A percentile compares a stretch with the other conserved stretches of the same genome.
phyloP scores from a whole-genome alignment of 129 eudicot genomes.

The Cynara cardunculus region DNA sequence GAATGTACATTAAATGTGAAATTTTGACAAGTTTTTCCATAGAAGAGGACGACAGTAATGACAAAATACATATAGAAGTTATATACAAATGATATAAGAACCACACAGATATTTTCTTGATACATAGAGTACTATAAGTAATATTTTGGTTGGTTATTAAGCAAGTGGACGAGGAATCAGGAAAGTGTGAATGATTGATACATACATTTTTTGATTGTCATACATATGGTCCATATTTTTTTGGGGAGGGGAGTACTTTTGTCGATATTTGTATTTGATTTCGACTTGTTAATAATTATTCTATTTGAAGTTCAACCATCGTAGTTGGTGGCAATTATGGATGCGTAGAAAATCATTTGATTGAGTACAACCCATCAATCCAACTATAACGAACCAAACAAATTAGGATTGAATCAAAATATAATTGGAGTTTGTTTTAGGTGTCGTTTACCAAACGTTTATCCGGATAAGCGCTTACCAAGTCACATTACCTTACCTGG shows the following conservation, averaged over 20 bases:
- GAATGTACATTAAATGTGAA: background rate
- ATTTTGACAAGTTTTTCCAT: background rate
- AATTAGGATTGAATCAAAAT: background rate
- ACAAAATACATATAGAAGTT: background rate
- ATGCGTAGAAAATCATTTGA: background rate
- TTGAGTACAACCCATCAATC: too few relatives aligned
- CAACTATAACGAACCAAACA: background rate
- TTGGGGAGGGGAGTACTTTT: background rate
- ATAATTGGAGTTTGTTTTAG: too few relatives aligned
- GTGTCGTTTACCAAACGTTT: too few relatives aligned
- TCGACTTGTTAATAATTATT: background rate
- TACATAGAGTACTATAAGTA: background rate
- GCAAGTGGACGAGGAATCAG: background rate
- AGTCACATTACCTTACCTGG: too few relatives aligned
- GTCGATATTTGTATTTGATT: background rate
- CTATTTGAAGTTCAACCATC: background rate
- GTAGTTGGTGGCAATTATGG: background rate
- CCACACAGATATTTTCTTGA: background rate
- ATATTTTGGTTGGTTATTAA: background rate
- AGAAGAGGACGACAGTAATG: background rate
- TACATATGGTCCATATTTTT: background rate
- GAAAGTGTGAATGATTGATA: background rate
- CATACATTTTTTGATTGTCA: background rate
- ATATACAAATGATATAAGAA: background rate
- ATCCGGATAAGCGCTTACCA: too few relatives aligned